Evolutionary conservation across 176 grass and related monocot species (phyloP).

Genomic region (Rhynchospora breviuscula): DNA sequence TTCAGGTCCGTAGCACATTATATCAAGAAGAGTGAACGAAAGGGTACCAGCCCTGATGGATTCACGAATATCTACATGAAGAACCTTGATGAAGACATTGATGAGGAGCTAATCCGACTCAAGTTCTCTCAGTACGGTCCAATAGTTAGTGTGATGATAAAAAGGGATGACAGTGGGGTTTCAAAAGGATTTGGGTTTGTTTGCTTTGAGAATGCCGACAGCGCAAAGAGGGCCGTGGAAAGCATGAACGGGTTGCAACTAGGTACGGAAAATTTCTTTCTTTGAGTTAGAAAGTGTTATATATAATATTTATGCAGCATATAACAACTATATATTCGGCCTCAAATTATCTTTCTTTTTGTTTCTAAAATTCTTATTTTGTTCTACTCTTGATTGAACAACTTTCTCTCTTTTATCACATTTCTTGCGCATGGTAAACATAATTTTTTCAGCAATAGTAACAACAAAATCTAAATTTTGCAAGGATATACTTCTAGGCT

Average conservation of each 20-base stretch:
- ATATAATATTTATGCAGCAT: too few species aligned
- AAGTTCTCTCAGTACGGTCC: constrained; percentile 43
- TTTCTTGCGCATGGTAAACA: background rate
- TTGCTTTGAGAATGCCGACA: constrained; percentile 57
- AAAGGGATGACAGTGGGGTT: constrained; percentile 32
- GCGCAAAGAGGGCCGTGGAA: constrained; percentile 59
- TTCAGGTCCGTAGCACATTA: constrained; percentile 30
- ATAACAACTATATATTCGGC: too few species aligned
- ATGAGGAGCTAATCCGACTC: constrained; percentile 37
- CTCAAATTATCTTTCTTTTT: background rate
- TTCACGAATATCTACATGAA: constrained; percentile 43
- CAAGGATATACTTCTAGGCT: background rate
- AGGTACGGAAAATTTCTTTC: constrained; percentile 37
- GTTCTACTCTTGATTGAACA: background rate
- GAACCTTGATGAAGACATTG: constrained; percentile 45
- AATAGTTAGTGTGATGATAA: constrained; percentile 28
- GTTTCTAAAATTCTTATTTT: background rate
- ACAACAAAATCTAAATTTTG: background rate
- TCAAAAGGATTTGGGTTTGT: constrained; percentile 79
- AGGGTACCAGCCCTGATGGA: constrained; percentile 1
- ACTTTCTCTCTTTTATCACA: background rate
- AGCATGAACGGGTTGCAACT: constrained; percentile 63
- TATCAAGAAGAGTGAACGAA: constrained; percentile 32
- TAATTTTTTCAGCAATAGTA: background rate
- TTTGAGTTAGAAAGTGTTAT: background rate